A percentile compares a stretch with the other conserved stretches of the same genome.
Evolutionary conservation across 768 basidiomycete species (phyloP).

Genomic region (Rhizopogon rudus): DNA sequence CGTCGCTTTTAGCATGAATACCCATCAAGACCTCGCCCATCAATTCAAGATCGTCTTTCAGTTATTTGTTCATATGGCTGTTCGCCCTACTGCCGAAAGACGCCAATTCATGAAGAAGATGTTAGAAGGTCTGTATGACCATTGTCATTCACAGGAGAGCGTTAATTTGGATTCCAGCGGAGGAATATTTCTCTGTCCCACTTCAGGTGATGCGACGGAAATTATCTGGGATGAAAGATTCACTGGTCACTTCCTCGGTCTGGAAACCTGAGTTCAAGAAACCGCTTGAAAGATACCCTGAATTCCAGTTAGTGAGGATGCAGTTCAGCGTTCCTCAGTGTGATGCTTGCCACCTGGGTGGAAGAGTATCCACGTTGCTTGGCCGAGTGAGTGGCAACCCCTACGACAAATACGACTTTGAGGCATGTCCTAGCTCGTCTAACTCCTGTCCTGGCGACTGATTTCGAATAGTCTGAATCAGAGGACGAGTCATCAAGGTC

Average conservation of each 20-base stretch:
- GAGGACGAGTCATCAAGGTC: constrained; percentile 20
- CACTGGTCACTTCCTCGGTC: constrained; percentile 77
- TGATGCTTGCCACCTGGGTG: constrained; percentile 79
- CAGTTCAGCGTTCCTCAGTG: constrained; percentile 60
- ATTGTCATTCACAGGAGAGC: not conserved
- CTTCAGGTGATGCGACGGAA: constrained; percentile 64
- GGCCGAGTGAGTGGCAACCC: constrained; percentile 60
- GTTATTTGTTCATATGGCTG: constrained; percentile 78
- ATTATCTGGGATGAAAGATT: constrained; percentile 63
- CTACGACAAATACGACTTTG: constrained; percentile 71
- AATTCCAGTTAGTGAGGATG: constrained; percentile 48
- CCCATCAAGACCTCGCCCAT: constrained; percentile 68
- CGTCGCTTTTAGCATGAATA: constrained; percentile 73
- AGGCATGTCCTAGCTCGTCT: constrained; percentile 30
- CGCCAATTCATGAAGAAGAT: constrained; percentile 51
- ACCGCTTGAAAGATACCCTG: constrained; percentile 61
- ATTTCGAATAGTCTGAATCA: constrained; percentile 3
- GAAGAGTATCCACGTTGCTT: constrained; percentile 57
- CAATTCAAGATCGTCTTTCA: constrained; percentile 90
- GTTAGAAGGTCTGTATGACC: constrained; percentile 35
- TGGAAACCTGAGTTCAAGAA: constrained; percentile 73
- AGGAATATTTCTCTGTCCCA: constrained; percentile 74
- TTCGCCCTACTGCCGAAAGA: constrained; percentile 48
- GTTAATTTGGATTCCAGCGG: constrained; percentile 29
- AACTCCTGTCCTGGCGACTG: not conserved